phyloP scores from a whole-genome alignment of 208 protist species.

The Trypanosoma conorhini region DNA sequence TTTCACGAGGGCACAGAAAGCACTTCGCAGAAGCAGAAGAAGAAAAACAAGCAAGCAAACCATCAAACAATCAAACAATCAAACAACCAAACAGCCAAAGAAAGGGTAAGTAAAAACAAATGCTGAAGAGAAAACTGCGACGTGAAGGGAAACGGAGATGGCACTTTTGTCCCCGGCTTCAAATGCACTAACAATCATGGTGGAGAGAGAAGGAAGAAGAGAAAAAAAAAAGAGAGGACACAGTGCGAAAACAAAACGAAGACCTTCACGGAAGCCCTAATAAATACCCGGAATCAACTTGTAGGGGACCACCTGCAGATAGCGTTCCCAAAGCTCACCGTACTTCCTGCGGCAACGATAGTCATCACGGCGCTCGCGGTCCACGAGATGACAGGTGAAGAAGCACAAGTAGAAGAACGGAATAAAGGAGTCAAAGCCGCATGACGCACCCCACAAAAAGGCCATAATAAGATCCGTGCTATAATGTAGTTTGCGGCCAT shows the following conservation, averaged over 20 bases:
- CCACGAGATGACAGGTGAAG: slow-evolving; percentile 91
- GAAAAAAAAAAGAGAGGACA: not conserved
- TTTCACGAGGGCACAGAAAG: not conserved
- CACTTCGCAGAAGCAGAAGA: no score
- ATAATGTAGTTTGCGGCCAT: slow-evolving; percentile 96
- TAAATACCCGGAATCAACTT: slow-evolving; percentile 96
- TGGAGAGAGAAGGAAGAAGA: not conserved
- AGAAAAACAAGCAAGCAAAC: no score
- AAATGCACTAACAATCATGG: not conserved
- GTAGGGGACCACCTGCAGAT: slow-evolving; percentile 92
- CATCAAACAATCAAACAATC: no score
- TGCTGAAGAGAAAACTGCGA: no score
- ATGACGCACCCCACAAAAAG: slow-evolving; percentile 89
- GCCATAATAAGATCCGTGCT: slow-evolving; percentile 93
- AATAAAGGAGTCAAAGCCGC: slow-evolving; percentile 88
- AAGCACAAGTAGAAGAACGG: slow-evolving; percentile 97
- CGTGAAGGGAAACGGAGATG: no score
- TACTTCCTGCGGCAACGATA: slow-evolving; percentile 91
- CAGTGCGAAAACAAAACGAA: slow-evolving; percentile 6
- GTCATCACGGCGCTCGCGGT: slow-evolving; percentile 90
- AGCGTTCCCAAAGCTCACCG: slow-evolving; percentile 95
- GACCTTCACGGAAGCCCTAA: slow-evolving; percentile 37
- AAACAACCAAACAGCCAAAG: no score
- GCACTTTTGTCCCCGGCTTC: no score
- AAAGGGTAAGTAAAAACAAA: no score